Conservation (phyloP, 768 basidiomycete genomes). For the Tremella yokohamensis region DNA sequence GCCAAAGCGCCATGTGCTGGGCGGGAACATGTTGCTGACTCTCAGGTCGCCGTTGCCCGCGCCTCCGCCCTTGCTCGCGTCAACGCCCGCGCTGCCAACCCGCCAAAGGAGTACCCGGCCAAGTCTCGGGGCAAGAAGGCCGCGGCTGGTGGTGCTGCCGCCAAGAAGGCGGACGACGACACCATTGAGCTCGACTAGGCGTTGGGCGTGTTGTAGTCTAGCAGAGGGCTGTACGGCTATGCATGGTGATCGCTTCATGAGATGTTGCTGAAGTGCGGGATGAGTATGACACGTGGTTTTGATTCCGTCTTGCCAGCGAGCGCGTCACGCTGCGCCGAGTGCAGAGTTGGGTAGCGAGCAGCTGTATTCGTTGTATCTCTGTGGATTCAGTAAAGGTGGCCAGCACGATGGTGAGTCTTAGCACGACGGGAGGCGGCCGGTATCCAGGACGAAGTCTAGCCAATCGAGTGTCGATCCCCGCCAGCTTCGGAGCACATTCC, state of each 20-base stretch:
- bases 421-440: too few species aligned
- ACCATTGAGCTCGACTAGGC: constrained; percentile 47
- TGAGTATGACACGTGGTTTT: too few species aligned
- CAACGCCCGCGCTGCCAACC: constrained; percentile 32
- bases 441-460: too few species aligned
- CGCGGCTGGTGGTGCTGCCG: constrained; percentile 6
- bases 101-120: constrained; percentile 30
- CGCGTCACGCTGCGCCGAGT: too few species aligned
- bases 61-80: constrained; percentile 41
- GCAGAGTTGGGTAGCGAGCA: too few species aligned
- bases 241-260: constrained; percentile 4
- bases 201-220: neutral
- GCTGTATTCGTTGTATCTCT: too few species aligned
- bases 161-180: constrained; percentile 36
- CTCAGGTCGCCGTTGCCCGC: constrained; percentile 47
- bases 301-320: too few species aligned
- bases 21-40: constrained; percentile 21
- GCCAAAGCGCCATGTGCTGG: constrained; percentile 21
- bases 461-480: too few species aligned
- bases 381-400: too few species aligned
- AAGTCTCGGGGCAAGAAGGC: constrained; percentile 40
- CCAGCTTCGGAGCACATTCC: too few species aligned
- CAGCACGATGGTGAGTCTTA: too few species aligned
- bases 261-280: too few species aligned
- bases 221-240: constrained; percentile 2